phyloP scores from a whole-genome alignment of 2,329 filamentous ascomycete species.

The Aspergillus sp. region DNA sequence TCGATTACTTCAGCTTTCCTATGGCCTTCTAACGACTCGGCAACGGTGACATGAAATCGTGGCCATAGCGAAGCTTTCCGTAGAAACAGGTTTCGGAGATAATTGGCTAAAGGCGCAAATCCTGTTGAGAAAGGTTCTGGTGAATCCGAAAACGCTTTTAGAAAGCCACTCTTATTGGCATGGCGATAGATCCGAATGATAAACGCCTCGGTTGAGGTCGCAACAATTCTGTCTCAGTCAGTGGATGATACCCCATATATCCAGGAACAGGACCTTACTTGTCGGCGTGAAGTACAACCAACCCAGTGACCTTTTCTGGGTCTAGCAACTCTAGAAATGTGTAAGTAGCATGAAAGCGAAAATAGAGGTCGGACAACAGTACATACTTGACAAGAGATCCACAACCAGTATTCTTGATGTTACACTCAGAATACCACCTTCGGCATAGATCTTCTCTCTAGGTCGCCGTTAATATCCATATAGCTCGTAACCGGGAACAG shows the following conservation, averaged over 20 bases:
- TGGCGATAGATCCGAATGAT: conserved; percentile 92
- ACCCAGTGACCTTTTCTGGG: conserved; percentile 81
- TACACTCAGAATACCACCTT: conserved; percentile 91
- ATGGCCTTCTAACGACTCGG: conserved; percentile 85
- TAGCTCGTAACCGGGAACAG: neutral
- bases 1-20: conserved; percentile 97
- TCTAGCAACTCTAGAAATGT: conserved; percentile 63
- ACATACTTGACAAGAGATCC: conserved; percentile 76
- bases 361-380: neutral
- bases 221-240: conserved; percentile 62
- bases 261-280: conserved; percentile 41
- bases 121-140: conserved; percentile 88
- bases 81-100: conserved; percentile 91
- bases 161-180: conserved; percentile 89
- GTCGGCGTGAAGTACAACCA: conserved; percentile 88
- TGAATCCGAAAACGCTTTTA: conserved; percentile 94
- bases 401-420: conserved; percentile 95
- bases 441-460: conserved; percentile 87
- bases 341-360: conserved; percentile 1
- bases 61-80: conserved; percentile 90
- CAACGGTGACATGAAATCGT: conserved; percentile 88
- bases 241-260: neutral
- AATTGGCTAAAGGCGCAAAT: conserved; percentile 83
- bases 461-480: conserved; percentile 25
- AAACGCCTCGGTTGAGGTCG: conserved; percentile 91